Evolutionary conservation across 139 green algal species (phyloP).

Genomic region (Micromonas commoda): DNA sequence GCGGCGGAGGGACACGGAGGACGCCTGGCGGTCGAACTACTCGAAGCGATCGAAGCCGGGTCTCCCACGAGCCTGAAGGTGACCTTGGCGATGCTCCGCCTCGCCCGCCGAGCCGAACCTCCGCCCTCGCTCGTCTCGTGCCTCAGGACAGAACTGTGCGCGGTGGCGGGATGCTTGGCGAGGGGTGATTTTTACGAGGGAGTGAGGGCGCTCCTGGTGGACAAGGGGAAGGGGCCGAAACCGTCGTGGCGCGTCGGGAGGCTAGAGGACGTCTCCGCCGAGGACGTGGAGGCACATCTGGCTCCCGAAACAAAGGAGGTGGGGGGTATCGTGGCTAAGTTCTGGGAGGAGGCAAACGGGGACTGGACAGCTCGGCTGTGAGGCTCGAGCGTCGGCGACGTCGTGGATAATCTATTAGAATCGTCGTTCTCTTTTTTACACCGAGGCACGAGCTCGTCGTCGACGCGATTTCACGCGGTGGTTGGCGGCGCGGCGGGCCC

Average conservation of each 20-base stretch:
- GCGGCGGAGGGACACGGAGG: neutral
- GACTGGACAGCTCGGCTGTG: too few relatives aligned
- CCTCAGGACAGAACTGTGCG: neutral
- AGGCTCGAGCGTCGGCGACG: too few relatives aligned
- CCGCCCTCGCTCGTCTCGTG: neutral
- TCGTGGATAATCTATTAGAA: neutral
- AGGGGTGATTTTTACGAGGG: constrained; percentile 5
- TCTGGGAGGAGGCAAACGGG: too few relatives aligned
- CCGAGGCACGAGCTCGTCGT: neutral
- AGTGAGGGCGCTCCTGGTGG: neutral
- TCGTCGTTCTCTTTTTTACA: neutral
- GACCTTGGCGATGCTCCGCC: neutral
- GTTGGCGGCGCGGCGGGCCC: neutral
- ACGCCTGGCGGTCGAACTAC: neutral
- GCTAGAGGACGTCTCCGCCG: neutral
- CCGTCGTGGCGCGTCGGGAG: neutral
- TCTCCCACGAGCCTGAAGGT: neutral
- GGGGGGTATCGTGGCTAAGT: too few relatives aligned
- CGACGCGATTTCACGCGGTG: neutral
- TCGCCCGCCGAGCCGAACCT: neutral
- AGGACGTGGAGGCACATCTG: constrained; percentile 3
- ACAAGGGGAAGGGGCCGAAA: neutral
- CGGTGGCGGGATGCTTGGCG: neutral
- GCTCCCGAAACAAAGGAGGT: too few relatives aligned
- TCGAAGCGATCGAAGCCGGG: neutral